A percentile compares a stretch with the other conserved stretches of the same genome.
Evolutionary conservation across 345 rosid genomes (phyloP).

Genomic region (Passiflora organensis): DNA sequence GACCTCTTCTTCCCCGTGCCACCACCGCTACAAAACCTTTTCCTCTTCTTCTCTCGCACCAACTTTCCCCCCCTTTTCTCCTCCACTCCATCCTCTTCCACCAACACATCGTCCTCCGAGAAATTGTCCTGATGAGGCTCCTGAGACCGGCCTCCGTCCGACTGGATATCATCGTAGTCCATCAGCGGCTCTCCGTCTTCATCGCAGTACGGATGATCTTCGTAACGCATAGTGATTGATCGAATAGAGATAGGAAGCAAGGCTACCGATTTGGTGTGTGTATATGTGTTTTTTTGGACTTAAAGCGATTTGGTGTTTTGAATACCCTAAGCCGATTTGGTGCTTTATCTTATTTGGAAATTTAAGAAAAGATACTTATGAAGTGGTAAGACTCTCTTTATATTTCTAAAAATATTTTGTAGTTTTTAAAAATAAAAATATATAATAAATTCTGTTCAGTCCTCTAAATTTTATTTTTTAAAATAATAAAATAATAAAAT

Average conservation of each 20-base stretch:
- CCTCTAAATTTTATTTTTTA: no score
- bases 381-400: no score
- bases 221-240: constrained; percentile 44
- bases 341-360: no score
- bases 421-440: no score
- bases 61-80: constrained; percentile 50
- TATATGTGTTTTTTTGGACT: no score
- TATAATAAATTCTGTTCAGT: no score
- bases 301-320: no score
- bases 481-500: no score
- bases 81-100: constrained; percentile 46
- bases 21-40: constrained; percentile 18
- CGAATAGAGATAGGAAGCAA: not conserved
- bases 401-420: no score
- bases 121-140: constrained; percentile 42
- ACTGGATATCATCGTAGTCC: constrained; percentile 74
- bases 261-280: not conserved
- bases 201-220: constrained; percentile 85
- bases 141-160: constrained; percentile 61
- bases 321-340: no score
- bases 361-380: no score
- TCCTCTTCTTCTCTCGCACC: constrained; percentile 54
- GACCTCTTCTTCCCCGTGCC: constrained; percentile 34
- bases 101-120: constrained; percentile 43
- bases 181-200: constrained; percentile 94